phyloP scores from a whole-genome alignment of 192 early-diverging fungal genomes.

The Kickxella alabastrina region DNA sequence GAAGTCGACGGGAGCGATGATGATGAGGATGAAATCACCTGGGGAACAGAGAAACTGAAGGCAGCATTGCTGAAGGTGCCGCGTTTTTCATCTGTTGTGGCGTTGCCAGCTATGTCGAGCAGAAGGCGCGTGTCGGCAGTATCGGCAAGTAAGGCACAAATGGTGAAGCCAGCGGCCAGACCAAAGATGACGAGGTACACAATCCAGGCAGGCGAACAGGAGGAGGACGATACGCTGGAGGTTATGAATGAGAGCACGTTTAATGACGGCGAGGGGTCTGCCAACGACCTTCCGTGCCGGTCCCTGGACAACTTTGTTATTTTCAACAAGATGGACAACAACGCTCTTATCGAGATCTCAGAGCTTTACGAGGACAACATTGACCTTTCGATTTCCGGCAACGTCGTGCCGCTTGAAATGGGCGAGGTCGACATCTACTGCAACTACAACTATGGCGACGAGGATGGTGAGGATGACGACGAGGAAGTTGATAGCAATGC shows the following conservation, averaged over 20 bases:
- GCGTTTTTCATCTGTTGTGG: neutral
- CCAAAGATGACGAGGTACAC: constrained; percentile 8
- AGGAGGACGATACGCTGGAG: constrained; percentile 43
- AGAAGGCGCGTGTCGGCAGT: too few species aligned
- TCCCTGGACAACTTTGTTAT: constrained; percentile 54
- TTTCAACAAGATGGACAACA: constrained; percentile 38
- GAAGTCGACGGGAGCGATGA: neutral
- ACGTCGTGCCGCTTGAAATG: constrained; percentile 44
- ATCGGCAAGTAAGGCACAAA: too few species aligned
- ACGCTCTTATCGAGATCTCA: constrained; percentile 38
- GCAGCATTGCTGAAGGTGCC: neutral
- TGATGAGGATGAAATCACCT: neutral
- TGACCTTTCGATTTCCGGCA: constrained; percentile 50
- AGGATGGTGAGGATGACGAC: constrained; percentile 27
- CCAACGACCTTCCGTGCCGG: constrained; percentile 48
- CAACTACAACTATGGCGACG: constrained; percentile 34
- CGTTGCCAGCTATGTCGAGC: too few species aligned
- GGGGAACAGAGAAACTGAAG: neutral
- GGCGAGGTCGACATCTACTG: constrained; percentile 9
- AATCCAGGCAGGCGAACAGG: constrained; percentile 19
- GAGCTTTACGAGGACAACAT: constrained; percentile 44
- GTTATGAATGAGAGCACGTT: constrained; percentile 43
- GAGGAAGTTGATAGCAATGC: constrained; percentile 23
- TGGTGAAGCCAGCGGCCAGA: neutral
- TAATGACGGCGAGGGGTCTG: constrained; percentile 10